A percentile compares a stretch with the other conserved stretches of the same genome.
Conservation (phyloP, 495 filamentous ascomycete genomes). For the Penicillium diatomitis region DNA sequence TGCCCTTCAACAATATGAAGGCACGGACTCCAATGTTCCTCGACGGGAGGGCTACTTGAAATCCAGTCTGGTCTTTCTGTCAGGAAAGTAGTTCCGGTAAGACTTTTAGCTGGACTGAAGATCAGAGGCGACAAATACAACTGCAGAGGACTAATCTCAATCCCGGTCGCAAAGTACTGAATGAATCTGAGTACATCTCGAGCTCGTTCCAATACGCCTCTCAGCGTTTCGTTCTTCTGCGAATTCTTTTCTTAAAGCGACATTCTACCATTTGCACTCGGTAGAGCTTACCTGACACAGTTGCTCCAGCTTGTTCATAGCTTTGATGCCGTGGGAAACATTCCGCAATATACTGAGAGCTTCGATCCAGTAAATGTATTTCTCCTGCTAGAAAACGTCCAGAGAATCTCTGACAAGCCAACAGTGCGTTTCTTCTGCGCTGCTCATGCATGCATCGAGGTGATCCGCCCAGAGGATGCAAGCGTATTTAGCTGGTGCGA, state of each 20-base stretch:
- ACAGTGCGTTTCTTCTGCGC: not conserved
- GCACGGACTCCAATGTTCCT: not conserved
- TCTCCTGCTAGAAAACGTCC: not conserved
- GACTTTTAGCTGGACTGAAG: not conserved
- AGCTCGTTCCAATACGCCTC: not conserved
- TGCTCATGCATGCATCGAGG: not conserved
- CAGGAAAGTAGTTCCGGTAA: not conserved
- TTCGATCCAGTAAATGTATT: not conserved
- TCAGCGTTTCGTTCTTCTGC: not conserved
- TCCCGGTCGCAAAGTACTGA: too few relatives aligned
- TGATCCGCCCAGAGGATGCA: not conserved
- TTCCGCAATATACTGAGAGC: not conserved
- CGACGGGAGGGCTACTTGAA: not conserved
- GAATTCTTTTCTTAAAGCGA: not conserved
- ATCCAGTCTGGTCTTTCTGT: not conserved
- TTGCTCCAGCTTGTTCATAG: not conserved
- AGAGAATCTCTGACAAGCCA: not conserved
- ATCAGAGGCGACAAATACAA: too few relatives aligned
- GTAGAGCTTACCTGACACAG: not conserved
- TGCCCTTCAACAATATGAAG: not conserved
- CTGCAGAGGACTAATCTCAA: too few relatives aligned
- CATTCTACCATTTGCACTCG: not conserved
- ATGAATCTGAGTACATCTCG: not conserved
- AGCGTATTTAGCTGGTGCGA: not conserved
- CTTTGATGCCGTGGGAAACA: not conserved